Percentiles rank a stretch among this genome's conserved stretches.
phyloP scores from a whole-genome alignment of 1,139 yeast species.

The Geotrichum reessii region DNA sequence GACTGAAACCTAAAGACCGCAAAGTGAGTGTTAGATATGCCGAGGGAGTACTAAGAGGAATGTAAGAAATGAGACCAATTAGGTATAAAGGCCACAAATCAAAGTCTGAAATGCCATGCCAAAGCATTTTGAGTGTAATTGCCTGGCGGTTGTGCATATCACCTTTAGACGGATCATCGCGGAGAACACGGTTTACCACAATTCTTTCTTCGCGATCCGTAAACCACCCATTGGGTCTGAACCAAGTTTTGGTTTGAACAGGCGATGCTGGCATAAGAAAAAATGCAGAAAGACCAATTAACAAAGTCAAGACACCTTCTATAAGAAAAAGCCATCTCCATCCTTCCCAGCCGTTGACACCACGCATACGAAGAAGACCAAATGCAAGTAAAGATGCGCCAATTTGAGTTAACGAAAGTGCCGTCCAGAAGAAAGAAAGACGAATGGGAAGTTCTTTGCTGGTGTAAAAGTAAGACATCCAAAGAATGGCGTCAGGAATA shows the following conservation, averaged over 20 bases:
- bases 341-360: constrained; percentile 42
- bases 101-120: constrained; percentile 44
- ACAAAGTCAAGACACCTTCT: constrained; percentile 49
- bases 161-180: constrained; percentile 64
- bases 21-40: constrained; percentile 49
- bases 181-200: constrained; percentile 52
- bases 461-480: constrained; percentile 50
- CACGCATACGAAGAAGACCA: constrained; percentile 40
- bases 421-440: constrained; percentile 43
- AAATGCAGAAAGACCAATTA: constrained; percentile 46
- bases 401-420: constrained; percentile 25
- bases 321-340: constrained; percentile 59
- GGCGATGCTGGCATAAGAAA: constrained; percentile 54
- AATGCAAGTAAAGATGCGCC: constrained; percentile 38
- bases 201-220: constrained; percentile 53
- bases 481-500: constrained; percentile 46
- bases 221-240: constrained; percentile 54
- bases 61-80: constrained; percentile 45
- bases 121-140: constrained; percentile 40
- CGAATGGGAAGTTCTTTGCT: constrained; percentile 44
- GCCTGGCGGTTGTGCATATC: constrained; percentile 62
- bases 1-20: constrained; percentile 49
- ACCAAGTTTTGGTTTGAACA: constrained; percentile 49
- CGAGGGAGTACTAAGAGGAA: constrained; percentile 40
- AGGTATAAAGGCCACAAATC: constrained; percentile 55